Evolutionary conservation across 2,329 filamentous ascomycete species (phyloP), one percentile per base, ranked within the genome.

Genomic region (Xylariaceae sp.): DNA sequence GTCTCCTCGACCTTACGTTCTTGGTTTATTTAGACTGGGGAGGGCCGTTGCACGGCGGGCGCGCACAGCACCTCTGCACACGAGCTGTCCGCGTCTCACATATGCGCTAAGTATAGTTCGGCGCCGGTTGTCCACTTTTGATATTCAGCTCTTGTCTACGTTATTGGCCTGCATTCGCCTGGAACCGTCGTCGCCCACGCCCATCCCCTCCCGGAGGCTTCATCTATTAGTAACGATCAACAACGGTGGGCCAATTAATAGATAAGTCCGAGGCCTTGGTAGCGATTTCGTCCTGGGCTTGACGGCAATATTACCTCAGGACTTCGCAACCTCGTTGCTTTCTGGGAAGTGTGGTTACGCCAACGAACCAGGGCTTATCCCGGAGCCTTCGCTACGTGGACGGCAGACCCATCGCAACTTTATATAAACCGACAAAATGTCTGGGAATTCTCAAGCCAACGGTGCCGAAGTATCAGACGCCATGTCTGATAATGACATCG

Each of bases 401-500:
- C 53, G 53, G 51, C 55, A 59, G 59, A 36, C 56, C 53, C 55
- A n/a, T 44, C 15, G 50, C 49, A 55, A 56, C 55, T 56, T 59
- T 73, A 72, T 79, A 80, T 80, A 80, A 77, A 73, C 70, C 72
- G 73, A 72, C 77, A 76, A 68, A 66, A 82, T 82, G 79, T 75
- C 78, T 66, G 76, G 79, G 70, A 74, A 80, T 60, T 72, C 77
- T 66, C 78, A 79, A 54, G 71, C 76, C 64, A 76, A 74, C 68
- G 74, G 75, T 65, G 72, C 74, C 68, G 79, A 82, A 63, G 74
- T 80, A 70, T 82, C 80, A 69, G 80, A 80, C 74, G 73, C 71
- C 62, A 74, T 80, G 75, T 83, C 80, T 68, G 80, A 83, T 65
- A 80, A 79, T 70, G 79, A 80, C 59, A 76, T 81, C 72, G 80